Base-by-base conservation (phyloP, 306 rosid genomes). In the Pyrus bretschneideri region DNA sequence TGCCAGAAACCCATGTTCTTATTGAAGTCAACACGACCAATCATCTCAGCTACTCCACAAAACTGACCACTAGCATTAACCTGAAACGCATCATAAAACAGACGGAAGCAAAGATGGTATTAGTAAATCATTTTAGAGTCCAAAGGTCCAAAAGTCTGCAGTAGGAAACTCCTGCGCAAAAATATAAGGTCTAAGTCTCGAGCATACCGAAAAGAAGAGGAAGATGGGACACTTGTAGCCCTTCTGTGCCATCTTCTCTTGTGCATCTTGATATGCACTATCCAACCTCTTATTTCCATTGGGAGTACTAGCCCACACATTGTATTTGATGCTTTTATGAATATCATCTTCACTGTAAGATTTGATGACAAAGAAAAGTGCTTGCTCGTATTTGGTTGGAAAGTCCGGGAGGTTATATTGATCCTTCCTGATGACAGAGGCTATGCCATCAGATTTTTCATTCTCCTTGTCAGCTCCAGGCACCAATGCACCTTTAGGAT, bases 21-120 rank as follows among this genome's bases (percentile, higher is more conserved):
- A 67, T 84, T 83, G 81, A 88, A 92, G 79, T 92, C 97, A 27
- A 92, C 97, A 21, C 72, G 86, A 5, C 91, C 96, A 11, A 62
- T 83, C 96, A 92, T 92, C 86, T 92, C 97, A n/a, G 97, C 97
- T 59, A 92, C 83, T 83, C 97, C 97, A 58, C 97, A 92, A 69
- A 92, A 92, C 80, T 90, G 96, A 59, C 97, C 97, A n/a, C 97
- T 92, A 22, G 97, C 92, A 59, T 92, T 92, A 71, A 92, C 97
- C 97, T 92, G 85, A 83, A 71, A 59, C 57, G 51, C 49, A 22
- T 30, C 73, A 23, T 49, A 15, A 49, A 49, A 15, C 55, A 51
- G 59, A 70, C 69, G 65, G 73, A 75, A 62, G 18, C 3, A 70
- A 23, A 67, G 60, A 66, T 7, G 5, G 67, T 25, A 57, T 46